These are phyloP conservation scores for Magnaporthiopsis incrustans DNA, from an alignment of 2,329 filamentous ascomycete species.

Conservation along the genomic window DNA sequence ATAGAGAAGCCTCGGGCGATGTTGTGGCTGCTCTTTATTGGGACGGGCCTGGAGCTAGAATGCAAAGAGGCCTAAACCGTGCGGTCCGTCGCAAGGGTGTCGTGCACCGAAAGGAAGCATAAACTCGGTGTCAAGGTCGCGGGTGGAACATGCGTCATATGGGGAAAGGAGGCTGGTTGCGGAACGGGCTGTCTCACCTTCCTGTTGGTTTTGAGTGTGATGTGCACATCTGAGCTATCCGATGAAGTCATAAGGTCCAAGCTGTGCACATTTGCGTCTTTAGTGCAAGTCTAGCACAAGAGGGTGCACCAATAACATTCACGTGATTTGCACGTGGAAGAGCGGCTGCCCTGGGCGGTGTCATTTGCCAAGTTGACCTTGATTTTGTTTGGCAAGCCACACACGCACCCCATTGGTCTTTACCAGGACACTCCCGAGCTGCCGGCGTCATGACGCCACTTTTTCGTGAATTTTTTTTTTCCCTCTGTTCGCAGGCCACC, in stretches of 20 bases:
- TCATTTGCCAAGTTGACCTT: background rate
- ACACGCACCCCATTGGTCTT: background rate
- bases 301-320: background rate
- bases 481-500: background rate
- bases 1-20: background rate
- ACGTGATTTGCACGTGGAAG: background rate
- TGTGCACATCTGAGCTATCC: background rate
- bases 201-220: too few relatives aligned
- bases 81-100: background rate
- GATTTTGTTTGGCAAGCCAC: background rate
- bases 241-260: background rate
- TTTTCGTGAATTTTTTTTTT: conserved; percentile 1
- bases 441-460: background rate
- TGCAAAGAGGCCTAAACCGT: too few relatives aligned
- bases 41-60: background rate
- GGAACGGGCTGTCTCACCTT: background rate
- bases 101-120: background rate
- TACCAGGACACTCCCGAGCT: background rate
- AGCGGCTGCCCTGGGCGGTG: too few relatives aligned
- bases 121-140: too few relatives aligned
- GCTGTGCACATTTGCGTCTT: background rate
- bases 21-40: background rate
- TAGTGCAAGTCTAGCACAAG: background rate
- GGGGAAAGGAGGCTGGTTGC: background rate
- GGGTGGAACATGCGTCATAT: background rate